Evolutionary conservation across 2,329 filamentous ascomycete genomes (phyloP).

Genomic region (Trichoderma lentiforme): DNA sequence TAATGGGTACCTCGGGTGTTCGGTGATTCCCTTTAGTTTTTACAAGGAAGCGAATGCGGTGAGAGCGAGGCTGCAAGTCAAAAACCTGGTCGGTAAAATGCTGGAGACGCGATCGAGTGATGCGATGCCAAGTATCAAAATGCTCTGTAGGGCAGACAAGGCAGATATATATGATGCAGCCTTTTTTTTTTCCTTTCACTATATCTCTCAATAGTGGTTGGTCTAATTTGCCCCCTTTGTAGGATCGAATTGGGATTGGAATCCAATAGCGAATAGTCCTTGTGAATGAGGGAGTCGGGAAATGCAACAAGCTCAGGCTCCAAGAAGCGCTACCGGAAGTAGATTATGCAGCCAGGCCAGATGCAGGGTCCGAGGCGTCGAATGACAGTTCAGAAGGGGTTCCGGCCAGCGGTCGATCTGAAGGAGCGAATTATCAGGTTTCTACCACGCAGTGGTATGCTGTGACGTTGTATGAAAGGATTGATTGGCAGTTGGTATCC

Average conservation of each 20-base stretch:
- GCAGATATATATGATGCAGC: neutral
- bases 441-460: slow-evolving; percentile 15
- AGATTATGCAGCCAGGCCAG: neutral
- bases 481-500: neutral
- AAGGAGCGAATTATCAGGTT: neutral
- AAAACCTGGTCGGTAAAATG: neutral
- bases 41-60: neutral
- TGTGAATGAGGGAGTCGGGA: neutral
- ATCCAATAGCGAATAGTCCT: slow-evolving; percentile 11
- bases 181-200: neutral
- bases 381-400: neutral
- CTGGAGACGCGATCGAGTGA: neutral
- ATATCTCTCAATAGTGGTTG: neutral
- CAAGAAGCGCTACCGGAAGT: neutral
- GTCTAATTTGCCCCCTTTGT: neutral
- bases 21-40: neutral
- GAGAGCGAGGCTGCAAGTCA: neutral
- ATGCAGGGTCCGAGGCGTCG: slow-evolving; percentile 3
- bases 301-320: neutral
- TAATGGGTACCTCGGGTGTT: neutral
- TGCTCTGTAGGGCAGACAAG: neutral
- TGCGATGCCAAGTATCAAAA: slow-evolving; percentile 10
- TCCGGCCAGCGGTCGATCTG: slow-evolving; percentile 18
- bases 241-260: slow-evolving; percentile 6
- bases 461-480: neutral